Conservation (phyloP, 139 green algal genomes). For the Micractinium sp. region DNA sequence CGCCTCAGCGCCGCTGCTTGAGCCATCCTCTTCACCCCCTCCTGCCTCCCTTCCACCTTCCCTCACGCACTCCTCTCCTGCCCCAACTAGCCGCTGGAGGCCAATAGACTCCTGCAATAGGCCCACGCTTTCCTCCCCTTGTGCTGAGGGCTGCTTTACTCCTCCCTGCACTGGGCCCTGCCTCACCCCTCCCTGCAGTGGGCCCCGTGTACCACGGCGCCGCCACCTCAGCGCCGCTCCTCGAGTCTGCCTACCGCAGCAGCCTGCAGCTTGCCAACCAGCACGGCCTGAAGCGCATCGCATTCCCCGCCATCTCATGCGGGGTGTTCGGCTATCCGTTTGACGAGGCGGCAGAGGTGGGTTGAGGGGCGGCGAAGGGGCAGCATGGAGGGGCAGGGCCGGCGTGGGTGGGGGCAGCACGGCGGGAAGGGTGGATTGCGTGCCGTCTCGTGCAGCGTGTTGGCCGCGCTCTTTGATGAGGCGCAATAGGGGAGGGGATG, state of each 20-base stretch:
- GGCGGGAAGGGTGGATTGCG: neutral
- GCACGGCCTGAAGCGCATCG: conserved; percentile 64
- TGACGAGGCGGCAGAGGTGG: conserved; percentile 70
- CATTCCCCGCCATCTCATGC: conserved; percentile 90
- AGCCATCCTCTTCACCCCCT: neutral
- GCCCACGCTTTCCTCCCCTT: no score
- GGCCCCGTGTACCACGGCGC: conserved; percentile 78
- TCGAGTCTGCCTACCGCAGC: conserved; percentile 74
- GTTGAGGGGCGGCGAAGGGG: neutral
- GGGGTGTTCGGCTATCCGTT: conserved; percentile 87
- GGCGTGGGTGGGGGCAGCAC: neutral
- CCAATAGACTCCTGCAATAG: no score
- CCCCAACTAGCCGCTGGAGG: no score
- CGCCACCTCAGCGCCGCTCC: conserved; percentile 58
- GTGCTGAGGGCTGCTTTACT: no score
- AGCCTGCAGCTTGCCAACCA: conserved; percentile 57
- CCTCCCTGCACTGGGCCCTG: no score
- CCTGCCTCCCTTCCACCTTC: no score
- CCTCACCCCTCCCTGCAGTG: conserved; percentile 60
- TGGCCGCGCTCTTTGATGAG: no score
- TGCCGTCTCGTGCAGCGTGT: neutral
- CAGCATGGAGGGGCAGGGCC: neutral
- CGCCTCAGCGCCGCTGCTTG: conserved; percentile 43
- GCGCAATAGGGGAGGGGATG: neutral
- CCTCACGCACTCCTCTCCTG: no score